phyloP scores from a whole-genome alignment of 163 green algal species.

The Scenedesmus sp. region DNA sequence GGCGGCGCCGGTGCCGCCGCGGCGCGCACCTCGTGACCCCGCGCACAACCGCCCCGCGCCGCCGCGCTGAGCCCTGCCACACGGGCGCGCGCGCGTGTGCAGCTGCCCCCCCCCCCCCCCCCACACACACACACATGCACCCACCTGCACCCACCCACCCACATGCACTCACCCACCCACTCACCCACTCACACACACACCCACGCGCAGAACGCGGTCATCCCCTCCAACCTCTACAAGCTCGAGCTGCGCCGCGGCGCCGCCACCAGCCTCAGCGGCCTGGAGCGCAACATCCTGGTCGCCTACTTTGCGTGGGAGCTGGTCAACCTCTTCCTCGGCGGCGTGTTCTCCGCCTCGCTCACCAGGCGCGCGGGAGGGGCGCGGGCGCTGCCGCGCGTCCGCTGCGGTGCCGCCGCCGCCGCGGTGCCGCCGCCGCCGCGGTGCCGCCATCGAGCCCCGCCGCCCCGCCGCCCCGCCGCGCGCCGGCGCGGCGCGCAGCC shows the following conservation, averaged over 20 bases:
- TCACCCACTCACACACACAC: no score
- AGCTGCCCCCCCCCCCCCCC: no score
- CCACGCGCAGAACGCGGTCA: conserved; percentile 46
- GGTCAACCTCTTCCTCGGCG: conserved; percentile 44
- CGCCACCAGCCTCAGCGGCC: conserved; percentile 17
- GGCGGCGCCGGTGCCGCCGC: no score
- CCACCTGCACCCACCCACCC: no score
- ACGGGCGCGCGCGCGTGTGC: no score
- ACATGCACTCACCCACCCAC: no score
- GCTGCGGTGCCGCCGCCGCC: background rate
- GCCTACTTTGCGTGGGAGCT: conserved; percentile 43
- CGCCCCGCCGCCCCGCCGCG: background rate
- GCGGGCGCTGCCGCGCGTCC: background rate
- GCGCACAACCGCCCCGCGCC: no score
- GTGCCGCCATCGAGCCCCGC: background rate
- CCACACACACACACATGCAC: no score
- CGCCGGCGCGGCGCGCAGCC: background rate
- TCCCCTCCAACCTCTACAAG: conserved; percentile 42
- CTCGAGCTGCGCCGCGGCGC: conserved; percentile 35
- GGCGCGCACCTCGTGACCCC: no score
- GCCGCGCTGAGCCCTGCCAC: no score
- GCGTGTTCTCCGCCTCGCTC: conserved; percentile 26
- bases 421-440: background rate
- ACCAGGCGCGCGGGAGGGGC: background rate
- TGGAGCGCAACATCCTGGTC: conserved; percentile 38